phyloP scores from a whole-genome alignment of 352 stramenopile species.

The Phytophthora megakarya region DNA sequence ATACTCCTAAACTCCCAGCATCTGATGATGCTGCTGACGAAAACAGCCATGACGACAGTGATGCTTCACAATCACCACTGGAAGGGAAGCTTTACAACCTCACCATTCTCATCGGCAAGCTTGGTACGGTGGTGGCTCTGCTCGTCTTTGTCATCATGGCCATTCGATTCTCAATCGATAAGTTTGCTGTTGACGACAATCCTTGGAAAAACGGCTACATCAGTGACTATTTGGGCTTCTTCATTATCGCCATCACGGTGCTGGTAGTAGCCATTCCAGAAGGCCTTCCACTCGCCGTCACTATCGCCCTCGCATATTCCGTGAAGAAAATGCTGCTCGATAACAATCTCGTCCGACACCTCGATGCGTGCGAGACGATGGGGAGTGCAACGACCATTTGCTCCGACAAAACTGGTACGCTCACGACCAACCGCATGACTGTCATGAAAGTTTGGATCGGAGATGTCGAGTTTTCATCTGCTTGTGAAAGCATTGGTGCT shows the following conservation, averaged over 20 bases:
- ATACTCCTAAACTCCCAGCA: constrained; percentile 39
- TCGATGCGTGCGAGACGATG: constrained; percentile 89
- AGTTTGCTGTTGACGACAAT: constrained; percentile 35
- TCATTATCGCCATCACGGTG: constrained; percentile 77
- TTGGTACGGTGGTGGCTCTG: constrained; percentile 60
- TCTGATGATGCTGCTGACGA: constrained; percentile 7
- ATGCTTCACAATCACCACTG: constrained; percentile 50
- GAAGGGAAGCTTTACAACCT: constrained; percentile 52
- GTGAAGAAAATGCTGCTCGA: constrained; percentile 83
- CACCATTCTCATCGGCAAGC: constrained; percentile 66
- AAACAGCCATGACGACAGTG: constrained; percentile 11
- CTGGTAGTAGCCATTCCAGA: constrained; percentile 96
- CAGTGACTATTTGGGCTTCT: constrained; percentile 59
- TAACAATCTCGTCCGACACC: constrained; percentile 82
- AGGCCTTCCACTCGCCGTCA: constrained; percentile 95
- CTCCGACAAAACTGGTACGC: constrained; percentile 93
- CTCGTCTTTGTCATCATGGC: constrained; percentile 70
- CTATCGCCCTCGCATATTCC: constrained; percentile 94
- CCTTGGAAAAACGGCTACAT: constrained; percentile 44
- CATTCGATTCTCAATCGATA: constrained; percentile 63
- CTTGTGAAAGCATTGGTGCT: constrained; percentile 18
- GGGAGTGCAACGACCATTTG: constrained; percentile 94
- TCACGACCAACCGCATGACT: constrained; percentile 98
- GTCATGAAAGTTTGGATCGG: constrained; percentile 81
- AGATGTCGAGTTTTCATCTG: constrained; percentile 45